These are phyloP conservation scores for Omphalotus guepiniiformis DNA, from an alignment of 768 basidiomycete species.

Conservation along the genomic window DNA sequence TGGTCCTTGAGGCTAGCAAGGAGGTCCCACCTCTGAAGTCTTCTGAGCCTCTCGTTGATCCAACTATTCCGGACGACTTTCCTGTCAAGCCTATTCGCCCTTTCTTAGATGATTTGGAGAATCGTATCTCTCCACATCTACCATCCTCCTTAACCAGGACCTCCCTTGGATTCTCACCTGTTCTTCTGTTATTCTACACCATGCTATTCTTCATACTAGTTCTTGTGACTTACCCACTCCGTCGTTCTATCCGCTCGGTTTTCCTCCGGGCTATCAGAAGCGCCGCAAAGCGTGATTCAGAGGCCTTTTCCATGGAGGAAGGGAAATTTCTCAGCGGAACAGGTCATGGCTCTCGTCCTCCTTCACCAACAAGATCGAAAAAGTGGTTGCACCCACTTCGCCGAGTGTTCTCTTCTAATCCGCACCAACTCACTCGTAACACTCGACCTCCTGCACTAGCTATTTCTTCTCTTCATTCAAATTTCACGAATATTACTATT, in stretches of 20 bases:
- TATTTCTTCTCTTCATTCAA: constrained; percentile 19
- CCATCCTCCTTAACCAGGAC: constrained; percentile 57
- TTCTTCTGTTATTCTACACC: constrained; percentile 56
- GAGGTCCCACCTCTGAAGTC: constrained; percentile 55
- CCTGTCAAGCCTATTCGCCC: constrained; percentile 65
- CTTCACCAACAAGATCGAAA: constrained; percentile 28
- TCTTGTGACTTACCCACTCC: constrained; percentile 50
- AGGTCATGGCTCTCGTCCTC: constrained; percentile 22
- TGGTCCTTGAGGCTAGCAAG: constrained; percentile 96
- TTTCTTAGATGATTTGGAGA: constrained; percentile 59
- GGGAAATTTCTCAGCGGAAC: constrained; percentile 26
- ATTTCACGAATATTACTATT: constrained; percentile 23
- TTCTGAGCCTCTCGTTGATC: constrained; percentile 60
- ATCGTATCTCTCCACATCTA: constrained; percentile 61
- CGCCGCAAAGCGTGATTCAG: constrained; percentile 30
- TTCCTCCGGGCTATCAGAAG: constrained; percentile 42
- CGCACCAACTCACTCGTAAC: constrained; percentile 27
- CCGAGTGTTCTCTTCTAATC: background rate
- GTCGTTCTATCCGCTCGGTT: constrained; percentile 46
- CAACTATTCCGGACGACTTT: constrained; percentile 54
- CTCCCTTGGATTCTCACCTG: constrained; percentile 70
- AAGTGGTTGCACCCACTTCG: constrained; percentile 33
- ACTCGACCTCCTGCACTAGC: constrained; percentile 18
- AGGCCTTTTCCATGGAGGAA: constrained; percentile 49
- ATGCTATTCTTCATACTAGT: constrained; percentile 38